These are phyloP conservation scores for Allium cepa DNA, from an alignment of 106 monocot species.

Conservation along the genomic window DNA sequence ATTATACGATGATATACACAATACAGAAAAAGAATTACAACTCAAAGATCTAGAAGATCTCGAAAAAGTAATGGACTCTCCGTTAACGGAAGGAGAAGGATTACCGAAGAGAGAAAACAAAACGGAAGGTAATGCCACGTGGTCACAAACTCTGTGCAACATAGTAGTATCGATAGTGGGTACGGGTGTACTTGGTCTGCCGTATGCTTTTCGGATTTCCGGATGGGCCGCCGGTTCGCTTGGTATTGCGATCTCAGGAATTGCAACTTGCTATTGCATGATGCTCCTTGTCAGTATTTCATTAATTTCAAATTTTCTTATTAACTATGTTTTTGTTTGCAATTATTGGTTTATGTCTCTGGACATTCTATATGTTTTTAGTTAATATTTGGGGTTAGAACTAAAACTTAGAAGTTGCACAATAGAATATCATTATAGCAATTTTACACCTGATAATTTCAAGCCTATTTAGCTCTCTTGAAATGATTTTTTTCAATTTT, in stretches of 20 bases:
- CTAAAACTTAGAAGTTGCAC: too few species aligned
- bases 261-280: slow-evolving; percentile 50
- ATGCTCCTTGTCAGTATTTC: slow-evolving; percentile 41
- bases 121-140: slow-evolving; percentile 33
- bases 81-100: background rate
- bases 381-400: too few species aligned
- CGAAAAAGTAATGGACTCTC: background rate
- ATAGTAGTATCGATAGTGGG: slow-evolving; percentile 60
- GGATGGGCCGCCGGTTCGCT: slow-evolving; percentile 52
- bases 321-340: too few species aligned
- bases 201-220: slow-evolving; percentile 51
- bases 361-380: too few species aligned
- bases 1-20: background rate
- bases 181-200: slow-evolving; percentile 57
- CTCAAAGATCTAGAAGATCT: background rate
- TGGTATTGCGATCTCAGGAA: slow-evolving; percentile 30
- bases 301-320: too few species aligned
- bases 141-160: slow-evolving; percentile 53
- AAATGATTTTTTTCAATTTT: too few species aligned
- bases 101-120: background rate
- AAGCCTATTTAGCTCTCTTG: too few species aligned
- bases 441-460: too few species aligned
- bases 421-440: too few species aligned
- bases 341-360: too few species aligned
- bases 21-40: background rate